Evolutionary conservation across 169 alveolate species (phyloP), one percentile per base, ranked within the genome.

Genomic region (Perkinsus olseni): DNA sequence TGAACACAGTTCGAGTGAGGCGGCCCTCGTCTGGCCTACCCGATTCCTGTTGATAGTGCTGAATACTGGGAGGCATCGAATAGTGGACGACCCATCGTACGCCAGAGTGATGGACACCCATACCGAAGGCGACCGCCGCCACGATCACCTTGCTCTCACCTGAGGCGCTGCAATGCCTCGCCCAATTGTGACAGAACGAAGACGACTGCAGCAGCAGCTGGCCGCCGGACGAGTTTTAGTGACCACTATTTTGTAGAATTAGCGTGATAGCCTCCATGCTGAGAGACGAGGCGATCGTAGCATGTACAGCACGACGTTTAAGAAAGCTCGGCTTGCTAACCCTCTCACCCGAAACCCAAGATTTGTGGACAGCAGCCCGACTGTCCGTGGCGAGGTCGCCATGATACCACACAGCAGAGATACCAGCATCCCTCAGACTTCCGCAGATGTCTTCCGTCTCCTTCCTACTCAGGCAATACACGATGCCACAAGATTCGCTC

Each of bases 91-190:
- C 99, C 94, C 98, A 98, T 92, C 99, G 95, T 24, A 98, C 99
- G 95, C 98, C 99, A 62, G 96, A 96, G 94, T 99, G 98, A 95
- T 99, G 99, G 34, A 99, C 98, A 45, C 99, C 99, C 99, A 99
- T 98, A 0, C 99, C 99, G 96, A 99, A 99, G 24, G 99, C 99
- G 21, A 98, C 97, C 3, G 99, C 98, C 17, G 99, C 99, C 0
- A 98, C 99, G 82, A 62, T 62, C 17, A 62, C 82, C 17, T 62
- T 28, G 82, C 82, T 62, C 34, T 62, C 82, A 21, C 82, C 82
- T 62, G 50, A 62, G 24, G 24, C 6, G 17, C 62, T 10, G 17
- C 62, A 45, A 45, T 45, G 17, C 24, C 62, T 10, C 6, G 17
- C 6, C 6, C 62, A 17, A 10, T 6, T 45, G 62, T 45, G 17